These are phyloP conservation scores for Sherardia arvensis DNA, from an alignment of 257 asterid species.

Conservation along the genomic window DNA sequence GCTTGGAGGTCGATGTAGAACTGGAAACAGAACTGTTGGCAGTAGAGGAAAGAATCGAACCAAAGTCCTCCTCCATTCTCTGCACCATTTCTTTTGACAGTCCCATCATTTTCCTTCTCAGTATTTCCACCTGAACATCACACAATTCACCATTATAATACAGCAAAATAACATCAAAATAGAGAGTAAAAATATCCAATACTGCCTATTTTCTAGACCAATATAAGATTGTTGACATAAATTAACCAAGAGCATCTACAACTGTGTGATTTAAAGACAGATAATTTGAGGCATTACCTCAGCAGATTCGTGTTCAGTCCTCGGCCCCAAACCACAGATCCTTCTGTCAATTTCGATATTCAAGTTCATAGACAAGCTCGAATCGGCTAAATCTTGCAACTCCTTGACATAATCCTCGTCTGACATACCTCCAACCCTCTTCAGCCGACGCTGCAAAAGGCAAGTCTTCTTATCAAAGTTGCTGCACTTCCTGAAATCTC, in stretches of 20 bases:
- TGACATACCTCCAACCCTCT: slow-evolving; percentile 39
- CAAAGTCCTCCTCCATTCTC: slow-evolving; percentile 43
- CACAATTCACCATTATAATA: neutral
- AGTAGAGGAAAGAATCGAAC: slow-evolving; percentile 30
- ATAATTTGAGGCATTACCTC: slow-evolving; percentile 30
- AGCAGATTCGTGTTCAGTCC: slow-evolving; percentile 15
- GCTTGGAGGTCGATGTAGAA: slow-evolving; percentile 63
- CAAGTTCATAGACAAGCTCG: slow-evolving; percentile 13
- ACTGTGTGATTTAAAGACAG: neutral
- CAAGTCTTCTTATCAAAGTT: slow-evolving; percentile 55
- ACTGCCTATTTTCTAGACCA: too few species aligned
- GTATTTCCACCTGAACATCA: slow-evolving; percentile 29
- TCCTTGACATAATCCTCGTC: slow-evolving; percentile 18
- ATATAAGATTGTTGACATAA: neutral
- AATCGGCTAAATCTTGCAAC: slow-evolving; percentile 19
- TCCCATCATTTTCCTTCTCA: slow-evolving; percentile 43
- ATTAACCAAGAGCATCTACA: neutral
- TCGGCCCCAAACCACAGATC: slow-evolving; percentile 10
- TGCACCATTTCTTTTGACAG: slow-evolving; percentile 38
- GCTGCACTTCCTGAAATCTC: slow-evolving; percentile 26
- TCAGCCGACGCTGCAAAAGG: slow-evolving; percentile 42
- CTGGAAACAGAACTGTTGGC: slow-evolving; percentile 43
- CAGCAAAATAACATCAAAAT: neutral
- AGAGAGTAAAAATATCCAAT: neutral
- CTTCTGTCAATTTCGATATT: slow-evolving; percentile 18